A percentile compares a stretch with the other conserved stretches of the same genome.
These are phyloP conservation scores for Calonectria henricotiae DNA, from an alignment of 2,329 filamentous ascomycete species.

Conservation along the genomic window DNA sequence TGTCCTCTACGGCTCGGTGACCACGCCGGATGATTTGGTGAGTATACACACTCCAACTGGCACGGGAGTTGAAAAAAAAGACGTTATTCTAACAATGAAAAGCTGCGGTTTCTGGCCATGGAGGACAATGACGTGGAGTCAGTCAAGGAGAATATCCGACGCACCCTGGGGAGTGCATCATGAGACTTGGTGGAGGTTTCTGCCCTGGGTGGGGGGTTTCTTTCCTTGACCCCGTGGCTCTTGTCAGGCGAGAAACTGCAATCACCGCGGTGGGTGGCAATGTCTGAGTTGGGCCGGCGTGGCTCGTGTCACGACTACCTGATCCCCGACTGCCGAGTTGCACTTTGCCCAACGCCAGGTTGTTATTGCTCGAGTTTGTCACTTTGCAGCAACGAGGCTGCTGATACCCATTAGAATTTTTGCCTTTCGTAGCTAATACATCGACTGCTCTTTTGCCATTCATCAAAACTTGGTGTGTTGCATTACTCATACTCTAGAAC, in stretches of 20 bases:
- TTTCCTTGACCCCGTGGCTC: not conserved
- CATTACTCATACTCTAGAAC: constrained; percentile 3
- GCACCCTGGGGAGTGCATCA: constrained; percentile 62
- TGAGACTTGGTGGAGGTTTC: constrained; percentile 35
- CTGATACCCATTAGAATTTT: constrained; percentile 43
- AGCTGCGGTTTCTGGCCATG: constrained; percentile 80
- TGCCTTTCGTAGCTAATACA: constrained; percentile 25
- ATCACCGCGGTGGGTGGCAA: not conserved
- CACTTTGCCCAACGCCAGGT: constrained; percentile 21
- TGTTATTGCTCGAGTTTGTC: not conserved
- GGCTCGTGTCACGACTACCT: constrained; percentile 6
- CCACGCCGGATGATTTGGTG: constrained; percentile 81
- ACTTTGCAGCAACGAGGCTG: constrained; percentile 41
- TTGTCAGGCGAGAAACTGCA: constrained; percentile 3
- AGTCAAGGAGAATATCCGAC: constrained; percentile 73
- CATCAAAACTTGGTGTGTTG: not conserved
- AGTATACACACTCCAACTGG: constrained; percentile 52
- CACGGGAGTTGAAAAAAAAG: not conserved
- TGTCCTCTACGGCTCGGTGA: constrained; percentile 80
- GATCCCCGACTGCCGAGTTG: constrained; percentile 10
- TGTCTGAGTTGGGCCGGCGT: constrained; percentile 13
- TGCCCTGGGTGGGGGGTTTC: not conserved
- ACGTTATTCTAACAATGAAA: constrained; percentile 39
- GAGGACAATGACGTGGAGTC: constrained; percentile 73
- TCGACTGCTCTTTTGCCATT: not conserved